Conservation (phyloP, 805 yeast genomes). For the Metschnikowia amazonensis region DNA sequence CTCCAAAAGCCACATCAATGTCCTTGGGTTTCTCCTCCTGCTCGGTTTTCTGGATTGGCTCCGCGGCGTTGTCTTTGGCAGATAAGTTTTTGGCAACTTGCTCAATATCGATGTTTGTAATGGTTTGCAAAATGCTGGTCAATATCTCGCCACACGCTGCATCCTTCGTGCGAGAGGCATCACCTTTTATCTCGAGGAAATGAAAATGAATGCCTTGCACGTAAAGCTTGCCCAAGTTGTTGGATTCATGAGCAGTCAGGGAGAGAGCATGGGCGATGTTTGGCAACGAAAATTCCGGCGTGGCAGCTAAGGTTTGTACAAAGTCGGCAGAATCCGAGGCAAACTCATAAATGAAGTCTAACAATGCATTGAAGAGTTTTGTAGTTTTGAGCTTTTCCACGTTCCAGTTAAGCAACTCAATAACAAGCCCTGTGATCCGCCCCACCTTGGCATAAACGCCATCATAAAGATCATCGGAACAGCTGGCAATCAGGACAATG, state of each 20-base stretch:
- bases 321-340: conserved; percentile 57
- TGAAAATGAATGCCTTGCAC: conserved; percentile 44
- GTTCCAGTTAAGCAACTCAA: conserved; percentile 35
- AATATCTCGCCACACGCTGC: conserved; percentile 22
- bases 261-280: conserved; percentile 18
- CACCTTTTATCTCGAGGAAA: conserved; percentile 30
- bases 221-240: conserved; percentile 32
- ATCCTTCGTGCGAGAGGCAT: conserved; percentile 16
- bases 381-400: conserved; percentile 32
- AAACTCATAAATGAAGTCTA: conserved; percentile 59
- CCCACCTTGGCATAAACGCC: conserved; percentile 45
- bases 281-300: conserved; percentile 17
- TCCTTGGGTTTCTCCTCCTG: conserved; percentile 19
- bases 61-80: conserved; percentile 34
- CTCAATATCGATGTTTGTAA: conserved; percentile 28
- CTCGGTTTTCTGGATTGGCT: conserved; percentile 24
- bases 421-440: conserved; percentile 35
- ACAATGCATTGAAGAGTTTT: conserved; percentile 47
- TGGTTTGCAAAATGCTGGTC: conserved; percentile 20
- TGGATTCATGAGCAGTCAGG: conserved; percentile 17
- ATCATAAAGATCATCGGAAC: conserved; percentile 49
- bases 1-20: conserved; percentile 23
- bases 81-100: conserved; percentile 7
- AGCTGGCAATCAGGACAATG: conserved; percentile 60
- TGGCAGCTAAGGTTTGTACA: conserved; percentile 29